Base-by-base conservation (phyloP, 2,329 filamentous ascomycete species). In the Pestalotiopsis sp. region DNA sequence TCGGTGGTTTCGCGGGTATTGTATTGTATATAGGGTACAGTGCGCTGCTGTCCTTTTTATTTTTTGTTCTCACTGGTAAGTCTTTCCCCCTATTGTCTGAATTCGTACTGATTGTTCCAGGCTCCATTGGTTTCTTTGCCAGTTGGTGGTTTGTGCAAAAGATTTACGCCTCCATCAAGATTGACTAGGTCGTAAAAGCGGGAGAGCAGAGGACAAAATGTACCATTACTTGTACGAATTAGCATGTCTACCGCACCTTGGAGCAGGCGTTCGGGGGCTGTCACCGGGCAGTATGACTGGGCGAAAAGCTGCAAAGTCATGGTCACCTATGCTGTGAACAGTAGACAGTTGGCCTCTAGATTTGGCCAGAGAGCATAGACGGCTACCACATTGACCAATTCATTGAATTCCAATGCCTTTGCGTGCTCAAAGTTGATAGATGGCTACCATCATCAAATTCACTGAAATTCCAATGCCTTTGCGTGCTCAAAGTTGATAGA, bases 91-190 rank as follows among this genome's bases (percentile, higher is more conserved):
- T n/a, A 7, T 13, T 25, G 38, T 2, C 17, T 52, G 17, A 39
- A 3, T 60, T 27, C 14, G 3, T 5, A 25, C 64, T 66, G 60
- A 64, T 62, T 70, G 68, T 20, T 3, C 72, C 3, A 98, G 96
- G 95, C 39, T 93, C 95, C 0, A 98, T 99, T 78, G 96, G 96
- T 67, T 98, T 96, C 84, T 94, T 98, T 75, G 90, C 96, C 9
- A 97, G 94, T 79, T 98, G 95, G 93, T 88, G 92, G 78, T 99
- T 99, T 79, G 92, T 97, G 66, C 90, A 93, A 73, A 95, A 93
- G 80, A 99, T 99, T 70, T 99, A 99, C 80, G 85, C 90, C 27
- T 98, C 95, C n/a, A 97, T 99, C 84, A 99, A 99, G 86, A 94
- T 99, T 72, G 96, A 99, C 79, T 99, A 83, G 25, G n/a, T 27